Evolutionary conservation across 169 alveolate genomes (phyloP).

Genomic region (Perkinsus marinus): DNA sequence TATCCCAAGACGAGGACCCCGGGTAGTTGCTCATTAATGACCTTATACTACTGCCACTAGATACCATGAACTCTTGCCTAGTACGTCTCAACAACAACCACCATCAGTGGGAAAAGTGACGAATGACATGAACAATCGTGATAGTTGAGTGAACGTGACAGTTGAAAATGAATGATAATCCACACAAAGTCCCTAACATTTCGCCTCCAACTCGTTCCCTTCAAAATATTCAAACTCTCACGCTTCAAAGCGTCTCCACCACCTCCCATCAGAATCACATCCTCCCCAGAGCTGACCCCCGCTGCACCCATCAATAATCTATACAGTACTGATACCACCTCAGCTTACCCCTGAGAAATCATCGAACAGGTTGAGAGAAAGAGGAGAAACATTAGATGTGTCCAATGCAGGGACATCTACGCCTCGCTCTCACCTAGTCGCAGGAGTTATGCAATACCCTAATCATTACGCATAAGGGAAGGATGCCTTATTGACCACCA

Average conservation of each 20-base stretch:
- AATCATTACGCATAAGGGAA: no score
- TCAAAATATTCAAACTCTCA: not conserved
- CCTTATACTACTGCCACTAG: not conserved
- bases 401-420: conserved; percentile 50
- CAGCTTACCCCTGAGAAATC: not conserved
- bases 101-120: not conserved
- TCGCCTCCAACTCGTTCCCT: not conserved
- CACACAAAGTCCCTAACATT: not conserved
- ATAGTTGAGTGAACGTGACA: no score
- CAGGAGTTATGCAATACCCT: not conserved
- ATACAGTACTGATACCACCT: no score
- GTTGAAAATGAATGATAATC: no score
- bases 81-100: not conserved
- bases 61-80: no score
- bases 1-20: not conserved
- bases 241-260: not conserved
- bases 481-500: conserved; percentile 58
- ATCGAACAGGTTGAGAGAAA: conserved; percentile 46
- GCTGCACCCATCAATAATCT: not conserved
- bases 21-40: not conserved
- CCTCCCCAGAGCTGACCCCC: not conserved
- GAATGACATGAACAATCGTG: no score
- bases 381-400: conserved; percentile 57
- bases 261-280: not conserved
- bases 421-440: conserved; percentile 59